These are phyloP conservation scores for Nannochloris sp. DNA, from an alignment of 139 green algal genomes.

Conservation along the genomic window DNA sequence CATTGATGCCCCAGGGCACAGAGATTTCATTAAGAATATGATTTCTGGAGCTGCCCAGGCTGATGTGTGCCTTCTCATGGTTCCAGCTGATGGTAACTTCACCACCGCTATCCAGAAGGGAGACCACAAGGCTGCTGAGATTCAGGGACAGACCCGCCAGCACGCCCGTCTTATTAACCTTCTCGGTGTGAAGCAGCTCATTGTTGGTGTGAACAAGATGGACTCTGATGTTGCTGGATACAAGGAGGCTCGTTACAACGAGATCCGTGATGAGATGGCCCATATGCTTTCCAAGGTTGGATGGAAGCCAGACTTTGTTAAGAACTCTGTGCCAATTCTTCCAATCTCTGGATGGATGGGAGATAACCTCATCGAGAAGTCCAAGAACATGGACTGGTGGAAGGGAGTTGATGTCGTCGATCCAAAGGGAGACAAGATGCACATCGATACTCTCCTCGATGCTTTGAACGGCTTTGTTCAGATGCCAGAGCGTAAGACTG, in stretches of 20 bases:
- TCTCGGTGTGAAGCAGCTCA: conserved; percentile 97
- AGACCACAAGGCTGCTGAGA: conserved; percentile 91
- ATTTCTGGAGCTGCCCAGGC: conserved; percentile 95
- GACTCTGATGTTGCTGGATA: conserved; percentile 88
- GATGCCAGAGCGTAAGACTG: conserved; percentile 73
- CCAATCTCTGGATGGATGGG: conserved; percentile 98
- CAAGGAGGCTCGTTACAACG: conserved; percentile 88
- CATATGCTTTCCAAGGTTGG: conserved; percentile 80
- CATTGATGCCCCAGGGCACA: conserved; percentile 89
- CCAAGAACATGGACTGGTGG: conserved; percentile 91
- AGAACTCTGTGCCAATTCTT: conserved; percentile 83
- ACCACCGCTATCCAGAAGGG: conserved; percentile 96
- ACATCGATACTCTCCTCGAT: conserved; percentile 76
- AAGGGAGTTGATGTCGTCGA: conserved; percentile 68
- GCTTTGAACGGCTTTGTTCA: conserved; percentile 78
- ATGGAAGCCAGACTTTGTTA: conserved; percentile 76
- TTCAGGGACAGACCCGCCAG: conserved; percentile 98
- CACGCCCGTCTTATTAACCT: conserved; percentile 96
- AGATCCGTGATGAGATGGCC: conserved; percentile 96
- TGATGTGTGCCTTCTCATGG: conserved; percentile 80
- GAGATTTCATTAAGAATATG: conserved; percentile 99
- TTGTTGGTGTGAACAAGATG: conserved; percentile 96
- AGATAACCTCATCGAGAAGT: conserved; percentile 98
- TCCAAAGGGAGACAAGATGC: conserved; percentile 28
- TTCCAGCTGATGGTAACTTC: conserved; percentile 87